Evolutionary conservation across 805 yeast species (phyloP).

Genomic region (Ogataea paradorogensis): DNA sequence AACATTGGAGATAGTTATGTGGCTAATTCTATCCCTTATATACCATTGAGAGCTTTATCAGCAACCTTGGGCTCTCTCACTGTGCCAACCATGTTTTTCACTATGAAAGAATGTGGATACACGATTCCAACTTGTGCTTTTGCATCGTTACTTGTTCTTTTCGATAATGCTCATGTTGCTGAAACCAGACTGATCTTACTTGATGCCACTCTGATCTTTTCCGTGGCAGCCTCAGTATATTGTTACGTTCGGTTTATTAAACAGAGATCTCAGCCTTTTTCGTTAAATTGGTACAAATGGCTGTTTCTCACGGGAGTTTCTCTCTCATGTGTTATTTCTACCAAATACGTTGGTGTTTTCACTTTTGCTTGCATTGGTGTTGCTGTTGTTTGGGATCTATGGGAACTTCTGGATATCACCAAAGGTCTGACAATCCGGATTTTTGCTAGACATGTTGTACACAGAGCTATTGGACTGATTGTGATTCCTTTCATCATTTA

Average conservation of each 20-base stretch:
- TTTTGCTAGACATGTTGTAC: slow-evolving; percentile 66
- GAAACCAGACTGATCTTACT: slow-evolving; percentile 88
- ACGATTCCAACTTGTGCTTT: slow-evolving; percentile 76
- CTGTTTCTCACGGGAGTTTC: slow-evolving; percentile 77
- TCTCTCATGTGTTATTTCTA: slow-evolving; percentile 87
- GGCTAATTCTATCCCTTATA: slow-evolving; percentile 77
- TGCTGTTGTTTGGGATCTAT: slow-evolving; percentile 81
- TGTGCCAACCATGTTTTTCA: slow-evolving; percentile 78
- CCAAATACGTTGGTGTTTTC: slow-evolving; percentile 94
- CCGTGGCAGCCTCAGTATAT: slow-evolving; percentile 79
- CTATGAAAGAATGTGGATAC: slow-evolving; percentile 82
- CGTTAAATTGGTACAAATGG: slow-evolving; percentile 85
- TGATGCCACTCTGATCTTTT: slow-evolving; percentile 83
- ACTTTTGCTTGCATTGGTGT: slow-evolving; percentile 85
- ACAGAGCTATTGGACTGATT: slow-evolving; percentile 69
- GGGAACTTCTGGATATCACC: slow-evolving; percentile 77
- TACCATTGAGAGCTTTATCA: slow-evolving; percentile 74
- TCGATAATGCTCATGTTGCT: slow-evolving; percentile 87
- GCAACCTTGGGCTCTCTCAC: slow-evolving; percentile 82
- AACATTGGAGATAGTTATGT: slow-evolving; percentile 81
- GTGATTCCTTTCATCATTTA: slow-evolving; percentile 80
- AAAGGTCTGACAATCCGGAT: slow-evolving; percentile 58
- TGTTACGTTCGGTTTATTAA: slow-evolving; percentile 76
- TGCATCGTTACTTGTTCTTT: slow-evolving; percentile 70
- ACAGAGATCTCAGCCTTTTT: slow-evolving; percentile 64